Conservation (phyloP, 192 early-diverging fungal genomes). For the Oehlia diaphana region DNA sequence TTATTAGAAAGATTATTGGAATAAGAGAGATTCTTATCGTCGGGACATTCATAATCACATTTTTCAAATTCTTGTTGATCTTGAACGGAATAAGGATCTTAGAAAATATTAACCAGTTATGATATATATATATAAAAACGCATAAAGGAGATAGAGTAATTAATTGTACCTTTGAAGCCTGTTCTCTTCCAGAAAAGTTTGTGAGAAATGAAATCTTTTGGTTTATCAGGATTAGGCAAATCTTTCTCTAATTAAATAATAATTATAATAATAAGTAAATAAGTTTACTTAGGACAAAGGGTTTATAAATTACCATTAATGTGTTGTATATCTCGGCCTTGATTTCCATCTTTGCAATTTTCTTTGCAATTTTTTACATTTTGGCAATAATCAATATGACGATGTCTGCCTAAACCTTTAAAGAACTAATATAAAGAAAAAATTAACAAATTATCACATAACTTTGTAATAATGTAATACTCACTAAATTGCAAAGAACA, state of each 20-base stretch:
- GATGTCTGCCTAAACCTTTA: slow-evolving; percentile 20
- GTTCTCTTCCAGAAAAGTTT: slow-evolving; percentile 26
- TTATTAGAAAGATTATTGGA: no score
- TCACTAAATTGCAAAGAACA: slow-evolving; percentile 24
- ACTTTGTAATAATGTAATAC: background rate
- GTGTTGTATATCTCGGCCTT: slow-evolving; percentile 9
- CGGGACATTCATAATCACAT: slow-evolving; percentile 22
- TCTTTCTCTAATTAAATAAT: background rate
- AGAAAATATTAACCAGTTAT: no score
- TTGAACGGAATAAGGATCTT: slow-evolving; percentile 15
- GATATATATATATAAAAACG: no score
- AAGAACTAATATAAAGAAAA: background rate
- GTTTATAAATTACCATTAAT: slow-evolving; percentile 1
- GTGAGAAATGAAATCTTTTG: slow-evolving; percentile 30
- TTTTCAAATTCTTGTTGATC: slow-evolving; percentile 16
- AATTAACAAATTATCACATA: no score
- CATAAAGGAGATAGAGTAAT: background rate
- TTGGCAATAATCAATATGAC: slow-evolving; percentile 32
- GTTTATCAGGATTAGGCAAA: slow-evolving; percentile 1
- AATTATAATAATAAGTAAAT: background rate
- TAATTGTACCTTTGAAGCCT: slow-evolving; percentile 4
- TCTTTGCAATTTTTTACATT: background rate
- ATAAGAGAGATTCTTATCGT: background rate
- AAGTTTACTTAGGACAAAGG: no score
- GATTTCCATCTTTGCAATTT: slow-evolving; percentile 5